Percentiles rank a stretch among this genome's conserved stretches.
Evolutionary conservation across 257 asterid species (phyloP).

Genomic region (Solanum arcanum): DNA sequence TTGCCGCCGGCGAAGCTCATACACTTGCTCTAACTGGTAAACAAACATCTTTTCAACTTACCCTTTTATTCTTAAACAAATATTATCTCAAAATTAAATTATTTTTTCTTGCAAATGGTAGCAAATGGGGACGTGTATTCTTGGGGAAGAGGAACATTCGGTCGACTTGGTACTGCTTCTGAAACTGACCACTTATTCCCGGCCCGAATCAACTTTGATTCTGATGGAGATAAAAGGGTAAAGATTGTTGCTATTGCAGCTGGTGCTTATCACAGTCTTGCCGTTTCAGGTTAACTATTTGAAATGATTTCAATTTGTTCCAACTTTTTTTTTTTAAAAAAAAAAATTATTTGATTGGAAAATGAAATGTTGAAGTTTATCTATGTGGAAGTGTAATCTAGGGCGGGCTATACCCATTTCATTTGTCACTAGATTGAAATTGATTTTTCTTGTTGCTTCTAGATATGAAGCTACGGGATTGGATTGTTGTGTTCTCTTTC

Average conservation of each 20-base stretch:
- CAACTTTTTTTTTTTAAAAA: not conserved
- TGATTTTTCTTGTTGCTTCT: not conserved
- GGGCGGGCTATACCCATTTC: not conserved
- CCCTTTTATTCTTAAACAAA: not conserved
- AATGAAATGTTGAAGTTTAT: not conserved
- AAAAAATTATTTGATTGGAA: not conserved
- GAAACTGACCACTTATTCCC: conserved; percentile 54
- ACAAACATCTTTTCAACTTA: not conserved
- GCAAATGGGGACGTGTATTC: conserved; percentile 81
- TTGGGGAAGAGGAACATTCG: conserved; percentile 94
- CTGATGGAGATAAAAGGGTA: conserved; percentile 20
- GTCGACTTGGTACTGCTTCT: conserved; percentile 78
- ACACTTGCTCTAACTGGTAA: conserved; percentile 79
- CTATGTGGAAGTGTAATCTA: not conserved
- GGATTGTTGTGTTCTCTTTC: not conserved
- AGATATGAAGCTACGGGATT: not conserved
- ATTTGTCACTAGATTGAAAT: not conserved
- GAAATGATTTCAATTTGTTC: not conserved
- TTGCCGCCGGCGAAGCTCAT: conserved; percentile 87
- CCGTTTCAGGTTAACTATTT: conserved; percentile 52
- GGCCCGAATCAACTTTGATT: conserved; percentile 34
- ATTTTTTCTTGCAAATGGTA: not conserved
- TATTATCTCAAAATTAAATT: not conserved
- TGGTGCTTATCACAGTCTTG: conserved; percentile 94
- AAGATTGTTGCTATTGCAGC: conserved; percentile 66